Evolutionary conservation across 257 asterid species (phyloP).

Genomic region (Handroanthus guayacan): DNA sequence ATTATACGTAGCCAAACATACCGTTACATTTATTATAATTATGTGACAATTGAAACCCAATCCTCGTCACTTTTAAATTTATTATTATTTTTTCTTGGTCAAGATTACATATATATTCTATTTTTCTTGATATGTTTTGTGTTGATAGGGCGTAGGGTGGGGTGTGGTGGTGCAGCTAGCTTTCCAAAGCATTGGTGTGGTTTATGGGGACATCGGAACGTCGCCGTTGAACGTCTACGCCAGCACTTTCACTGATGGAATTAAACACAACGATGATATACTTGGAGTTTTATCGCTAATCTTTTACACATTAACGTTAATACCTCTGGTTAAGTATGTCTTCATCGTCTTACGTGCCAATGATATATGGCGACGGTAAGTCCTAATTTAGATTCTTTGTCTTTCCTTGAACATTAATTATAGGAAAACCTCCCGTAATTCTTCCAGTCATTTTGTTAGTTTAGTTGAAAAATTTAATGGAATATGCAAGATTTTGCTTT

Average conservation of each 20-base stretch:
- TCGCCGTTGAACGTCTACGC: slow-evolving; percentile 65
- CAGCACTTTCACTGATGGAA: slow-evolving; percentile 48
- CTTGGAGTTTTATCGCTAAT: slow-evolving; percentile 61
- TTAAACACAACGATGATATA: slow-evolving; percentile 55
- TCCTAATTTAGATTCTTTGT: no score
- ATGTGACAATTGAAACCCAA: no score
- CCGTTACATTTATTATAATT: no score
- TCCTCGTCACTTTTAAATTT: no score
- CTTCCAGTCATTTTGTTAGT: no score
- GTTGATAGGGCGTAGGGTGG: slow-evolving; percentile 34
- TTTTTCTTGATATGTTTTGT: no score
- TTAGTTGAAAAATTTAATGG: no score
- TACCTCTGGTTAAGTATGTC: slow-evolving; percentile 61
- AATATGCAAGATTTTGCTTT: no score
- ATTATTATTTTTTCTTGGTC: not conserved
- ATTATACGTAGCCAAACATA: no score
- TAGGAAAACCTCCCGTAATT: no score
- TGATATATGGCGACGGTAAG: slow-evolving; percentile 72
- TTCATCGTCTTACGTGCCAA: slow-evolving; percentile 61
- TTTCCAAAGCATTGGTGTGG: slow-evolving; percentile 68
- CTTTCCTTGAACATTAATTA: no score
- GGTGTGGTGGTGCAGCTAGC: slow-evolving; percentile 52
- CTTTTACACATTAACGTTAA: slow-evolving; percentile 57
- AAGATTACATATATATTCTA: no score
- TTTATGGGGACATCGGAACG: slow-evolving; percentile 72